phyloP scores from a whole-genome alignment of 2,329 filamentous ascomycete genomes.

The Neophaeococcomyces aloes region DNA sequence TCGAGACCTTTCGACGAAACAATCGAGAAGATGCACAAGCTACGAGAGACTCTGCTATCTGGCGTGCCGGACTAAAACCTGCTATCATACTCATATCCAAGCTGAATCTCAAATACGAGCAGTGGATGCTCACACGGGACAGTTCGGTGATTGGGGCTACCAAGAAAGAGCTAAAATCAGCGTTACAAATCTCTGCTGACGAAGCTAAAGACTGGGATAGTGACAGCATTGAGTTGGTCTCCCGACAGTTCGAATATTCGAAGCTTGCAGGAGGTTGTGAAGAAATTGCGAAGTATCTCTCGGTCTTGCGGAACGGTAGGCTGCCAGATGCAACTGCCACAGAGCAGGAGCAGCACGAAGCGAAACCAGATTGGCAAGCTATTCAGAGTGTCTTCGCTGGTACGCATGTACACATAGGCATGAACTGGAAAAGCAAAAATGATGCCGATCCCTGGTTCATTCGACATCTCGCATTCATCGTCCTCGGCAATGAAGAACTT shows the following conservation, averaged over 20 bases:
- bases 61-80: neutral
- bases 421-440: conserved; percentile 10
- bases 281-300: neutral
- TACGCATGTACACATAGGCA: conserved; percentile 17
- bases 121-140: conserved; percentile 19
- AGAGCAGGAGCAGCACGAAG: conserved; percentile 6
- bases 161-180: neutral
- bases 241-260: neutral
- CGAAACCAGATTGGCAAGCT: conserved; percentile 7
- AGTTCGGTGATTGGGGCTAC: conserved; percentile 10
- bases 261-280: neutral
- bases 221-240: conserved; percentile 1
- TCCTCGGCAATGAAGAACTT: conserved; percentile 16
- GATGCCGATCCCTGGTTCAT: conserved; percentile 13
- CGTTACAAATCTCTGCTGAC: neutral
- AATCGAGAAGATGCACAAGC: too few relatives aligned
- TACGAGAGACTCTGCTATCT: neutral
- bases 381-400: conserved; percentile 15
- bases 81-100: neutral
- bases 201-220: neutral
- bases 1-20: too few relatives aligned
- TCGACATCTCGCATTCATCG: conserved; percentile 16
- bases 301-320: conserved; percentile 1
- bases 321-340: conserved; percentile 11
- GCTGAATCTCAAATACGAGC: conserved; percentile 8